Evolutionary conservation across 2,329 filamentous ascomycete genomes (phyloP).

Genomic region (Paramyrothecium sp.): DNA sequence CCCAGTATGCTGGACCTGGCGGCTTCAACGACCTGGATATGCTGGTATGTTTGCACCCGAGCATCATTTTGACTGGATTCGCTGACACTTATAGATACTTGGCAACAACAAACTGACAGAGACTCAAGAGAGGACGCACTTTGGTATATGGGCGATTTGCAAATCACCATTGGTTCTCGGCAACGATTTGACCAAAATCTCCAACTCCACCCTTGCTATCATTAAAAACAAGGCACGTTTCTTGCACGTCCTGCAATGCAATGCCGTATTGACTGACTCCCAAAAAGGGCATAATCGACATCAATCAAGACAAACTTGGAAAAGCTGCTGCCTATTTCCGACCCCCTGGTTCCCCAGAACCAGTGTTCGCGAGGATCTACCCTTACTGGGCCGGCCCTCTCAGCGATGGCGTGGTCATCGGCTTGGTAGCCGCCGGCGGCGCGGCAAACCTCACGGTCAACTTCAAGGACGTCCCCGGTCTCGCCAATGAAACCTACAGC

Average conservation of each 20-base stretch:
- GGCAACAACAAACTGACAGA: slow-evolving; percentile 11
- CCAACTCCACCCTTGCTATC: slow-evolving; percentile 12
- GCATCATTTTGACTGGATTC: no score
- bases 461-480: slow-evolving; percentile 38
- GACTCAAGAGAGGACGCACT: slow-evolving; percentile 17
- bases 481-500: slow-evolving; percentile 33
- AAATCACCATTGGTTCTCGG: slow-evolving; percentile 22
- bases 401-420: slow-evolving; percentile 29
- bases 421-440: slow-evolving; percentile 36
- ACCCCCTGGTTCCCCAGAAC: slow-evolving; percentile 27
- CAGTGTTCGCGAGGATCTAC: slow-evolving; percentile 35
- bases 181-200: slow-evolving; percentile 20
- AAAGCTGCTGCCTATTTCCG: slow-evolving; percentile 19
- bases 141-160: slow-evolving; percentile 22
- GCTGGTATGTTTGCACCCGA: slow-evolving; percentile 9
- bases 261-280: neutral
- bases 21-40: slow-evolving; percentile 25
- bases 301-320: slow-evolving; percentile 23
- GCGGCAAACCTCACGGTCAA: slow-evolving; percentile 38
- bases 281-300: slow-evolving; percentile 19
- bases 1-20: slow-evolving; percentile 14
- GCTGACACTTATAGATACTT: slow-evolving; percentile 5
- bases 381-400: slow-evolving; percentile 38
- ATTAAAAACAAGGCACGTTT: slow-evolving; percentile 16
- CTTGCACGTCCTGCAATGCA: neutral